Base-by-base conservation (phyloP, 148 eudicot species). In the Spergularia bocconei region DNA sequence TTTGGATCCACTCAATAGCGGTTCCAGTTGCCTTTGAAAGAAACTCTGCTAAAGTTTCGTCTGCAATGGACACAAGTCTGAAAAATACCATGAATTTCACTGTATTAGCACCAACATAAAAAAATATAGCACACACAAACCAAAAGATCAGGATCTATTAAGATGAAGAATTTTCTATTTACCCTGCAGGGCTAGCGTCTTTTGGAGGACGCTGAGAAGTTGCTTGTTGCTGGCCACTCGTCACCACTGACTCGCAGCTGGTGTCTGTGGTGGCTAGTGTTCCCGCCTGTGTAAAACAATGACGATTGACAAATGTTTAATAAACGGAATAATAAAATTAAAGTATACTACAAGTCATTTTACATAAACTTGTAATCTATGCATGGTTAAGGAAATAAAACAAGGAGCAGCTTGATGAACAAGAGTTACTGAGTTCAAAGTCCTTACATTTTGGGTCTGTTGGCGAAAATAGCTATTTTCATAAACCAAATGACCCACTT, bases 1-100 rank as follows among this genome's bases (percentile, higher is more conserved):
- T 82, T 79, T 80, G 87, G 84, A 86, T 81, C 89, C 89, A 86
- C 75, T 86, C 89, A 71, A 86, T 71, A 20, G 83, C 89, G 79
- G 89, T 86, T 86, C 89, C 89, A 76, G 87, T 84, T 52, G 89
- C 89, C 84, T 86, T 86, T 16, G 87, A 79, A 63, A 86, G 83
- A 80, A 86, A 86, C 85, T 84, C 89, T 86, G 81, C 70, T 80
- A 79, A 77, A 76, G 85, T 82, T 58, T 86, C 89, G 80, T 86
- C 87, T 74, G 89, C 87, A 74, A 84, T 78, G 69, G 80, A 81
- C 80, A 86, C 52, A 79, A 86, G 85, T 63, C 89, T 86, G 82
- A 38, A 70, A 39, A 66, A 53, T 41, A 50, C 33, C 13, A 67
- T 1, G 9, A 23, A 72, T 6, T 36, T 51, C 19, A 70, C 23